Evolutionary conservation across 352 stramenopile species (phyloP).

Genomic region (Porosira glacialis): DNA sequence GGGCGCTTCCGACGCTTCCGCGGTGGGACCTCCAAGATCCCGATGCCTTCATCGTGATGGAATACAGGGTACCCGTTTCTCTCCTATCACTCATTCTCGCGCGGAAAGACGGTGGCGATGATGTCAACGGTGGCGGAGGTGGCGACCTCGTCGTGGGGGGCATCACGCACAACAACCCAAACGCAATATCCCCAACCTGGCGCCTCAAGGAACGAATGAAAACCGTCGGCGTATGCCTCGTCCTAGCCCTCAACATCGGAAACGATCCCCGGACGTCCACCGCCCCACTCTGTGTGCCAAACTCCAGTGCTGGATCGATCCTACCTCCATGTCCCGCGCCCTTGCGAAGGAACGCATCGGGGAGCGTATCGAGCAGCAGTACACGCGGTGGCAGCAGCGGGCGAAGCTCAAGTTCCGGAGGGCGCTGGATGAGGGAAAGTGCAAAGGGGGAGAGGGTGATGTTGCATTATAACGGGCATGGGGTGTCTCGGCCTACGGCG

Average conservation of each 20-base stretch:
- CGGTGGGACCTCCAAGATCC: no score
- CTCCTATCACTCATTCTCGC: no score
- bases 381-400: slow-evolving; percentile 90
- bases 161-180: no score
- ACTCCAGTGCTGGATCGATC: slow-evolving; percentile 98
- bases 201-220: slow-evolving; percentile 84
- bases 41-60: no score
- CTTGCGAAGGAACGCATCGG: slow-evolving; percentile 96
- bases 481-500: slow-evolving; percentile 92
- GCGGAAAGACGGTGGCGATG: no score
- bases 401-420: slow-evolving; percentile 87
- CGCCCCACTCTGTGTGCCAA: slow-evolving; percentile 93
- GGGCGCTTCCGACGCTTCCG: no score
- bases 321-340: slow-evolving; percentile 87
- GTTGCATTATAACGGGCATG: slow-evolving; percentile 99
- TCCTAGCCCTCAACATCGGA: slow-evolving; percentile 97
- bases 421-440: slow-evolving; percentile 87
- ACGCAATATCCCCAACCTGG: slow-evolving; percentile 80
- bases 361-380: slow-evolving; percentile 86
- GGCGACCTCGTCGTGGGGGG: no score
- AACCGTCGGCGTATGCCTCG: slow-evolving; percentile 88
- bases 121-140: no score
- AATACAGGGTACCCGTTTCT: no score
- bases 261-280: slow-evolving; percentile 97
- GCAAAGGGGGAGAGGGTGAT: slow-evolving; percentile 92